Conservation (phyloP, 257 asterid genomes). For the Jacaranda copaia region DNA sequence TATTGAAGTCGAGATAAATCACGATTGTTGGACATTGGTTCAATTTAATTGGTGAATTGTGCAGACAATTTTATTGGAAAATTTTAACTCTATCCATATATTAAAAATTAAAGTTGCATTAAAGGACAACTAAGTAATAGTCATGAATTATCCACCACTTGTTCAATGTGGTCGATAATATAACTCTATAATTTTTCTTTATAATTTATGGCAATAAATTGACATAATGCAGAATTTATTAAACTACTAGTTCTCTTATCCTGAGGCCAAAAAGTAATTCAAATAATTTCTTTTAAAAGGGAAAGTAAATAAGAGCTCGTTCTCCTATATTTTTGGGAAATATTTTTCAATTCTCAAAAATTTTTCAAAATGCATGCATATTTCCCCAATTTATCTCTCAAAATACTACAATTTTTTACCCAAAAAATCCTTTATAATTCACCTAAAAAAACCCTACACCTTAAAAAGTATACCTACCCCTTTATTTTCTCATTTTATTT, state of each 20-base stretch:
- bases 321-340: no score
- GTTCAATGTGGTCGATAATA: background rate
- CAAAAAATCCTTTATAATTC: no score
- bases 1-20: conserved; percentile 21
- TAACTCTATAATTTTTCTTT: background rate
- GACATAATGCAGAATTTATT: background rate
- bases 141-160: background rate
- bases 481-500: no score
- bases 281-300: background rate
- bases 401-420: no score
- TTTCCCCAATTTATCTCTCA: no score
- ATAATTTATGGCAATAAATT: background rate
- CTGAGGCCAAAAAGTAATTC: background rate
- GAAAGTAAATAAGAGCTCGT: no score
- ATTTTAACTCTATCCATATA: background rate
- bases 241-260: no score
- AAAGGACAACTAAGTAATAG: background rate
- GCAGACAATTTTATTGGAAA: conserved; percentile 22
- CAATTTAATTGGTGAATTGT: background rate
- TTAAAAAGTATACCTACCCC: no score
- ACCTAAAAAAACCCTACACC: no score
- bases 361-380: no score
- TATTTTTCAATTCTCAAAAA: no score
- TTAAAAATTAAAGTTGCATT: conserved; percentile 21
- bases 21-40: conserved; percentile 17